Conservation (phyloP, 2,329 filamentous ascomycete species). For the Beauveria bassiana region DNA sequence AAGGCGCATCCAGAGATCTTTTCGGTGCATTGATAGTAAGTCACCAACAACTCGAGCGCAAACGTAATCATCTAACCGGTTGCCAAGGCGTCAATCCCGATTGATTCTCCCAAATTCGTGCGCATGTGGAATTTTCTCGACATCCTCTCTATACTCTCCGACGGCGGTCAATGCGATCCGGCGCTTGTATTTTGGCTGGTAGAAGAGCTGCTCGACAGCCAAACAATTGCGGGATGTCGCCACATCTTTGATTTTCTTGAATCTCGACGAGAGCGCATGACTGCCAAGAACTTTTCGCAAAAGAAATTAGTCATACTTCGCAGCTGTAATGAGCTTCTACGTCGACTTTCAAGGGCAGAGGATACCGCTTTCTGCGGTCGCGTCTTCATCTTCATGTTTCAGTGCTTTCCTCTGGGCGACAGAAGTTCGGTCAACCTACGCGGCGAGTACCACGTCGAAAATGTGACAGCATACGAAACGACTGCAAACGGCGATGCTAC, state of each 20-base stretch:
- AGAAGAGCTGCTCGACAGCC: constrained; percentile 91
- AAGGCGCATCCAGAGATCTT: constrained; percentile 72
- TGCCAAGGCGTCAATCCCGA: constrained; percentile 62
- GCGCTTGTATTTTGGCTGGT: constrained; percentile 83
- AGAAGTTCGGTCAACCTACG: constrained; percentile 95
- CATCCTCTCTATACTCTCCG: constrained; percentile 79
- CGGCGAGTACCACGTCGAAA: constrained; percentile 93
- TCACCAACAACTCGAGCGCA: constrained; percentile 11
- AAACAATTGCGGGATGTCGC: constrained; percentile 86
- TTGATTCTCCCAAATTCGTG: constrained; percentile 71
- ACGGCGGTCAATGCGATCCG: constrained; percentile 69
- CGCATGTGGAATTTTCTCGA: constrained; percentile 91
- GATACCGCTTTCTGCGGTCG: constrained; percentile 96
- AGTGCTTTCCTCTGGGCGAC: constrained; percentile 93
- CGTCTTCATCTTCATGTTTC: constrained; percentile 97
- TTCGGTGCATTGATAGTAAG: constrained; percentile 75
- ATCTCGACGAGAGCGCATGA: constrained; percentile 82
- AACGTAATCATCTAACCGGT: constrained; percentile 24
- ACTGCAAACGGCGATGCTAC: constrained; percentile 25
- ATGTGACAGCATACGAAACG: constrained; percentile 73
- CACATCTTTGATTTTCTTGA: constrained; percentile 93
- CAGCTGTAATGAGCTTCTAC: constrained; percentile 90
- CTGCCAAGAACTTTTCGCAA: constrained; percentile 68
- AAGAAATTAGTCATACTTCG: constrained; percentile 87
- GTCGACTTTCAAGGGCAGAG: constrained; percentile 86